Evolutionary conservation across 1,284 basidiomycete genomes (phyloP), one percentile per base, ranked within the genome.

Genomic region (Ustilago sp.): DNA sequence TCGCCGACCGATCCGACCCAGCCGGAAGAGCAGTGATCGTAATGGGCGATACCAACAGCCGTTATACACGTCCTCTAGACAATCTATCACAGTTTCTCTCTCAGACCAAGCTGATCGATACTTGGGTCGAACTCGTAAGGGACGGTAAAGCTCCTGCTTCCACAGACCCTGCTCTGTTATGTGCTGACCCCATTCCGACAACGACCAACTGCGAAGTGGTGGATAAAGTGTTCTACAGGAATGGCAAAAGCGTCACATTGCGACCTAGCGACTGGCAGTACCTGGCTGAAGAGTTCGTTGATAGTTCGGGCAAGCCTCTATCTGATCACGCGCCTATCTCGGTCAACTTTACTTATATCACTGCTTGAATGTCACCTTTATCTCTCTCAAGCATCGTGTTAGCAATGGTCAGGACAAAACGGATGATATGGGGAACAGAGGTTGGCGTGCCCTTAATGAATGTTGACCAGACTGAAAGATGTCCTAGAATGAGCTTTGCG

Each of bases 21-120:
- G 60, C 55, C 15, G 56, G 38, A 8, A 55, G 66, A 2, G 66
- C 66, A 7, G 66, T 68, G 8, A 59, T 68, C 17, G 66, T 68
- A n/a, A 68, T 68, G 66, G 66, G 66, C 31, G 66, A 68, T 43
- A 62, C 66, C 17, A 68, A 68, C 51, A 62, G 59, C 51, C 51
- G 66, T 8, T 68, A 68, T 28, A 68, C 66, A 5, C 55, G 56
- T 13, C 59, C 66, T 23, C 52, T 54, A 19, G 66, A 68, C 56
- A 48, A 53, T 28, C 56, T 68, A 6, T 7, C 35, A 11, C 23
- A n/a, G 8, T 63, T 68, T 19, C 11, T 68, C 56, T 48, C 45
- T 4, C 45, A 67, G 28, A 61, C 65, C 31, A 52, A 52, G 48
- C 65, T 67, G 17, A 45, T 15, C 19, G 65, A 67, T 35, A 67